Evolutionary conservation across 1,139 yeast genomes (phyloP).

Genomic region (Kluyveromyces sp.): DNA sequence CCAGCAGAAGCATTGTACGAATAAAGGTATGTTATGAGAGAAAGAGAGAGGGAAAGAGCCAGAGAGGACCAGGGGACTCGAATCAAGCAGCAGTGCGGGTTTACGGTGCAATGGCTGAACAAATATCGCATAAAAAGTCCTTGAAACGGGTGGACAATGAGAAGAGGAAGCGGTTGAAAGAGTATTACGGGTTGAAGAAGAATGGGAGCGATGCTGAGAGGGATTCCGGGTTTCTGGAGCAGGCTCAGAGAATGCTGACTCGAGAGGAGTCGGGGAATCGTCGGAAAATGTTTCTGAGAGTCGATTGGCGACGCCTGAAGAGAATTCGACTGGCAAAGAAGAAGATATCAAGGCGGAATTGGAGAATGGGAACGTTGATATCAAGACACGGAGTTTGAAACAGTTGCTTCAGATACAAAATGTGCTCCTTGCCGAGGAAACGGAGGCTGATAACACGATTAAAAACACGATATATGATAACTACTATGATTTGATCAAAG

Average conservation of each 20-base stretch:
- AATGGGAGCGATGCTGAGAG: constrained; percentile 1
- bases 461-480: constrained; percentile 45
- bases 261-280: too few relatives aligned
- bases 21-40: too few relatives aligned
- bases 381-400: constrained; percentile 31
- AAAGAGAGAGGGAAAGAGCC: too few relatives aligned
- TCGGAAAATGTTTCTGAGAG: too few relatives aligned
- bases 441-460: constrained; percentile 39
- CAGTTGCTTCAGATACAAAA: constrained; percentile 36
- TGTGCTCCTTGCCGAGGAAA: constrained; percentile 35
- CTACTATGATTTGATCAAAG: constrained; percentile 42
- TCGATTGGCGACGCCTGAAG: too few relatives aligned
- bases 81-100: background rate
- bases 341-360: background rate
- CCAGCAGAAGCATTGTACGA: too few relatives aligned
- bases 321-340: background rate
- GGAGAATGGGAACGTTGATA: constrained; percentile 8
- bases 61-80: background rate
- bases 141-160: constrained; percentile 26
- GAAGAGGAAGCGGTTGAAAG: constrained; percentile 37
- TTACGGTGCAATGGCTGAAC: constrained; percentile 21
- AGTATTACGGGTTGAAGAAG: constrained; percentile 36
- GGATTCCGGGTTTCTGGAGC: constrained; percentile 1
- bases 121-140: constrained; percentile 30
- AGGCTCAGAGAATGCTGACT: background rate